Evolutionary conservation across 345 rosid species (phyloP).

Genomic region (Eutrema yunnanense): DNA sequence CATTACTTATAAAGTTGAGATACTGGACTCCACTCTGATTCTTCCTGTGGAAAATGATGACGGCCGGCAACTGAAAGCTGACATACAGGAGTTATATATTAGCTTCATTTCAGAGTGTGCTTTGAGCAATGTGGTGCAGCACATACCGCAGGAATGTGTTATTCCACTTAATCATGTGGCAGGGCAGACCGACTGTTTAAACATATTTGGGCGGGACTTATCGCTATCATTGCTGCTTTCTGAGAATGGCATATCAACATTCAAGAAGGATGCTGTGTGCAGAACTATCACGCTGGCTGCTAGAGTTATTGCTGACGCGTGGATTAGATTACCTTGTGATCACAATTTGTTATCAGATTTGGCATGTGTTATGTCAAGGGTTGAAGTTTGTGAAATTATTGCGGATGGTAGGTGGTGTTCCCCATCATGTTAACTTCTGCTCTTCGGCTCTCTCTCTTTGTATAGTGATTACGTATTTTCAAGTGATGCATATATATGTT

Average conservation of each 20-base stretch:
- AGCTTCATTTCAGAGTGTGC: slow-evolving; percentile 39
- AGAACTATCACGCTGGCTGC: slow-evolving; percentile 42
- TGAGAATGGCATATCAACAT: slow-evolving; percentile 36
- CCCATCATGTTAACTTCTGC: background rate
- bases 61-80: slow-evolving; percentile 46
- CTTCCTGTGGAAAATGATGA: slow-evolving; percentile 48
- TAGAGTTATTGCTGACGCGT: slow-evolving; percentile 55
- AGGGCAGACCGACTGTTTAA: slow-evolving; percentile 40
- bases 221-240: slow-evolving; percentile 40
- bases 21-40: slow-evolving; percentile 62
- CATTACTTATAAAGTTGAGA: slow-evolving; percentile 59
- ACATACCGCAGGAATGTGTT: slow-evolving; percentile 48
- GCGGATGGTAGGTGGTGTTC: slow-evolving; percentile 54
- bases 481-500: slow-evolving; percentile 3
- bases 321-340: slow-evolving; percentile 74
- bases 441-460: background rate
- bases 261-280: slow-evolving; percentile 26
- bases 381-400: slow-evolving; percentile 48
- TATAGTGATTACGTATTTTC: background rate
- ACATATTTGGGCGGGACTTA: slow-evolving; percentile 66
- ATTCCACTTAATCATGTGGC: slow-evolving; percentile 48
- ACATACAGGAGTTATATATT: slow-evolving; percentile 50
- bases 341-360: slow-evolving; percentile 31
- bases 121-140: slow-evolving; percentile 36
- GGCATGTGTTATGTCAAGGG: slow-evolving; percentile 60